Evolutionary conservation across 352 stramenopile genomes (phyloP).

Genomic region (Pythium monospermum): DNA sequence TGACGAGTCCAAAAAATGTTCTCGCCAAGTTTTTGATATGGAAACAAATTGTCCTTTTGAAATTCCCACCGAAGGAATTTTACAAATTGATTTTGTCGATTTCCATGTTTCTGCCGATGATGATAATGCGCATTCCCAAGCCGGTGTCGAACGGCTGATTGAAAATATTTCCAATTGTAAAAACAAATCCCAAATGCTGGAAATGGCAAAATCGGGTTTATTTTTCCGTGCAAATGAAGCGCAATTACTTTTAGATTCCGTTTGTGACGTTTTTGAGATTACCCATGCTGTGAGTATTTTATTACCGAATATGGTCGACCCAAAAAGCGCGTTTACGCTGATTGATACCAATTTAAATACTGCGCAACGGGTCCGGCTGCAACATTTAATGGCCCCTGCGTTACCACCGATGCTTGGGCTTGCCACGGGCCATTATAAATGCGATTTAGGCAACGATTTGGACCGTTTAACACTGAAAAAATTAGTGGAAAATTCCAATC

Average conservation of each 20-base stretch:
- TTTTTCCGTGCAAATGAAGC: conserved; percentile 63
- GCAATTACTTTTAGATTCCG: conserved; percentile 61
- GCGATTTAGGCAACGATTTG: conserved; percentile 61
- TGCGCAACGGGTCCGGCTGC: conserved; percentile 43
- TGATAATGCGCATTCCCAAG: conserved; percentile 64
- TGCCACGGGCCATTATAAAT: conserved; percentile 54
- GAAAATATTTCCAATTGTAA: conserved; percentile 73
- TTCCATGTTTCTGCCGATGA: conserved; percentile 64
- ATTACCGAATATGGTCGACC: conserved; percentile 71
- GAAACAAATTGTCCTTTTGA: conserved; percentile 54
- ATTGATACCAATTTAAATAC: conserved; percentile 62
- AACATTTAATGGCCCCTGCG: conserved; percentile 59
- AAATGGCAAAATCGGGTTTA: conserved; percentile 72
- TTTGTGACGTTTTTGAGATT: conserved; percentile 56
- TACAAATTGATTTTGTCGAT: conserved; percentile 72
- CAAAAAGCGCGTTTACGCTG: conserved; percentile 49
- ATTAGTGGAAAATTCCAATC: conserved; percentile 73
- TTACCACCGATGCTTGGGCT: conserved; percentile 62
- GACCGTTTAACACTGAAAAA: conserved; percentile 67
- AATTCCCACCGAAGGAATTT: conserved; percentile 50
- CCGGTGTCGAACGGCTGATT: conserved; percentile 62
- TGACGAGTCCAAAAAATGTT: conserved; percentile 36
- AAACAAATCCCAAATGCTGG: conserved; percentile 76
- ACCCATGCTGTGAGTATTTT: conserved; percentile 58
- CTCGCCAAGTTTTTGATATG: conserved; percentile 53